phyloP scores from a whole-genome alignment of 106 monocot genomes.

The Ottelia alismoides region DNA sequence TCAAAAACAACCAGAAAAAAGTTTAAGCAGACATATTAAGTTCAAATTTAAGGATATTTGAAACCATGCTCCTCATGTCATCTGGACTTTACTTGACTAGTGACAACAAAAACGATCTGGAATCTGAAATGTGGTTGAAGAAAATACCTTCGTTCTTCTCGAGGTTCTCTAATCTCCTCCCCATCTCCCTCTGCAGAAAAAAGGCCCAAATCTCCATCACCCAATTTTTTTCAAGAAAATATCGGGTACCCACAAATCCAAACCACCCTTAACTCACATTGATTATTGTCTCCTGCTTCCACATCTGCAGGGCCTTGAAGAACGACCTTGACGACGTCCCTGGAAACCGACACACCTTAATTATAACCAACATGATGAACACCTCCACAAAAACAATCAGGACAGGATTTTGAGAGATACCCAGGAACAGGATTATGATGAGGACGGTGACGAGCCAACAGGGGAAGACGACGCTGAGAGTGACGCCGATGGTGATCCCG shows the following conservation, averaged over 20 bases:
- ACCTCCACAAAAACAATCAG: background rate
- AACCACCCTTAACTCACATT: slow-evolving; percentile 38
- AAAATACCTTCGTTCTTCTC: too few species aligned
- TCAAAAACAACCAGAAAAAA: too few species aligned
- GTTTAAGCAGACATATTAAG: too few species aligned
- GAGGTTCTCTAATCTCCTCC: too few species aligned
- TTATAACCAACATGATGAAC: background rate
- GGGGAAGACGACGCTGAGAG: slow-evolving; percentile 89
- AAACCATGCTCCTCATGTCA: too few species aligned
- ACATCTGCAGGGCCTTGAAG: slow-evolving; percentile 73
- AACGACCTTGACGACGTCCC: slow-evolving; percentile 90
- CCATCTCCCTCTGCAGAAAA: slow-evolving; percentile 3
- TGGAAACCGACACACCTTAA: slow-evolving; percentile 11
- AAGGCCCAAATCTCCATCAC: too few species aligned
- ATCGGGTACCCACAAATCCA: too few species aligned
- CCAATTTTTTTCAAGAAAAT: too few species aligned
- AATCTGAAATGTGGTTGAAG: too few species aligned
- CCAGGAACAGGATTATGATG: slow-evolving; percentile 84
- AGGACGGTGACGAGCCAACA: slow-evolving; percentile 96
- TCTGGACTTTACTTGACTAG: too few species aligned
- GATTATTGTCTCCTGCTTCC: slow-evolving; percentile 66
- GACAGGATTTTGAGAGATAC: slow-evolving; percentile 15
- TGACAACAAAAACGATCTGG: too few species aligned
- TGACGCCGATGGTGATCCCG: slow-evolving; percentile 90
- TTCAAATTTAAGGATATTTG: too few species aligned